Base-by-base conservation (phyloP, 2,329 filamentous ascomycete genomes). In the Colletotrichum salicis region DNA sequence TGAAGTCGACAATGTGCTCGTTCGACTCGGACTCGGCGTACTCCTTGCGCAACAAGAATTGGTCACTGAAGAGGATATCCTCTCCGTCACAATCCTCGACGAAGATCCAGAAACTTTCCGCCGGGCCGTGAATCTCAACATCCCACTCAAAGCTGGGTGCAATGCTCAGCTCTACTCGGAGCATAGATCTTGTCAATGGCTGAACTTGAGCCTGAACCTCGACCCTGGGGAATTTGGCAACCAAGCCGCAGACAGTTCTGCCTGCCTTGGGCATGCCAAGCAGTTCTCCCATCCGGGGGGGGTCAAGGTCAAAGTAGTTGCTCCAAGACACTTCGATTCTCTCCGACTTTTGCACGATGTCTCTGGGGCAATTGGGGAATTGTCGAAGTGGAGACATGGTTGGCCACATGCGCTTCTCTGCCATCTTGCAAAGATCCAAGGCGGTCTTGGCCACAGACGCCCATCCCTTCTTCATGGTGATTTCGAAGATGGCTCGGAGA, bases 371-470 rank as follows among this genome's bases (percentile, higher is more conserved):
- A 51, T 86, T 85, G 4, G 93, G 90, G 79, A 99, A 99, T 78
- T 99, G 96, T 65, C 96, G 91, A 37, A 99, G 86, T 12, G 97
- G 96, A 48, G 94, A 94, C 96, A 98, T 99, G 6, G 96, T 98
- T 15, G 96, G 95, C 96, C 96, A 99, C 97, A 99, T 99, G 61
- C 97, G 90, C 87, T 97, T 97, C 85, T 99, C 96, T 0, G 96
- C 96, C 94, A 97, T 98, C 85, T 99, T 99, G 85, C 97, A 99
- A 64, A 99, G 88, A 77, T 97, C 94, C 54, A 99, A 86, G 0
- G 96, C 95, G 73, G 93, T 94, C 84, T 96, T 97, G 10, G 96
- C 94, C 4, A 98, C 96, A 19, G 91, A 92, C 1, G 96, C 91
- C 96, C 96, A 99, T 41, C 96, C 96, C 82, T 98, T 98, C 84